phyloP scores from a whole-genome alignment of 495 filamentous ascomycete species.

The Lasiosphaeria miniovina region DNA sequence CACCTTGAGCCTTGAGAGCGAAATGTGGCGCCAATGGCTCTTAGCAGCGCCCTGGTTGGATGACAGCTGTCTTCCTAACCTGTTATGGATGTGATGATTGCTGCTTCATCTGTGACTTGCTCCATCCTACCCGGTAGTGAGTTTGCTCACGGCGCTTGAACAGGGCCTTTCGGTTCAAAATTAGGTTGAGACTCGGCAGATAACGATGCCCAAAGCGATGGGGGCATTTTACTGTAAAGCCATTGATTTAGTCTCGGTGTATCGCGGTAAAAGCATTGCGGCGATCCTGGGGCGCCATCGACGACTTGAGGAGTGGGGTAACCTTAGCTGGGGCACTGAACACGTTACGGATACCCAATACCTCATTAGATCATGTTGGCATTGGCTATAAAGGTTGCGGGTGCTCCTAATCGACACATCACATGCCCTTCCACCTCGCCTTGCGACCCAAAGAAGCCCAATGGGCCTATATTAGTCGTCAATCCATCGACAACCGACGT shows the following conservation, averaged over 20 bases:
- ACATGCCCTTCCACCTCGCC: neutral
- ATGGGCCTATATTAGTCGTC: neutral
- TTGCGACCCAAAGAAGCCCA: neutral
- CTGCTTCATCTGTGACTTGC: too few relatives aligned
- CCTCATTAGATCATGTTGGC: neutral
- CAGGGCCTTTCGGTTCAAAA: too few relatives aligned
- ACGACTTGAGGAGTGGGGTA: neutral
- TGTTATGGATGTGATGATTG: too few relatives aligned
- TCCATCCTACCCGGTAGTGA: too few relatives aligned
- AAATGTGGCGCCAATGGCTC: too few relatives aligned
- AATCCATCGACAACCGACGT: too few relatives aligned
- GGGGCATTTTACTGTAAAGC: neutral
- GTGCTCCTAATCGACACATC: neutral
- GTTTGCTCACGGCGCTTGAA: too few relatives aligned
- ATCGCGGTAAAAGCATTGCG: neutral
- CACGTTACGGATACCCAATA: neutral
- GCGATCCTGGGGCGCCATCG: neutral
- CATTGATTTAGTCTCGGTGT: neutral
- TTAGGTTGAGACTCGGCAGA: too few relatives aligned
- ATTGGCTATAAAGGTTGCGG: neutral
- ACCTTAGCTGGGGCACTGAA: neutral
- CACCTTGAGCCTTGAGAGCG: too few relatives aligned
- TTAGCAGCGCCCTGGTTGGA: too few relatives aligned
- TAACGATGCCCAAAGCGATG: neutral
- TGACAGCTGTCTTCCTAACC: too few relatives aligned